Percentiles rank a stretch among this genome's conserved stretches.
Evolutionary conservation across 768 basidiomycete species (phyloP).

Genomic region (Leccinum obscurum): DNA sequence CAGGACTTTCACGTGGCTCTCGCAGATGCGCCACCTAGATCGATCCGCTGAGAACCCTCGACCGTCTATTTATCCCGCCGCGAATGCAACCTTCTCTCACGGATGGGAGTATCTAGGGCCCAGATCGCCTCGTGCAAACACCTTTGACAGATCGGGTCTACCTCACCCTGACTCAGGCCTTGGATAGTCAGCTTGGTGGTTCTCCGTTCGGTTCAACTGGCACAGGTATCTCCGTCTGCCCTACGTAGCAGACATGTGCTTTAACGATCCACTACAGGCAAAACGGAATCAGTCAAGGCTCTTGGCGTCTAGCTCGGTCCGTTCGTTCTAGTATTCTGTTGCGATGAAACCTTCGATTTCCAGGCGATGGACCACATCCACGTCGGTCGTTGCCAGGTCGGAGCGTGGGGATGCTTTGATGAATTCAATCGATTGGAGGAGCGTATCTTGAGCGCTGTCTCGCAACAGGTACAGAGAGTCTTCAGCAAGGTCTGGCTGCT

Average conservation of each 20-base stretch:
- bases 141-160: conserved; percentile 97
- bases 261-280: conserved; percentile 51
- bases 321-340: conserved; percentile 99
- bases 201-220: conserved; percentile 98
- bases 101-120: conserved; percentile 98
- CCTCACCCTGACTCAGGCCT: conserved; percentile 92
- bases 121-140: conserved; percentile 96
- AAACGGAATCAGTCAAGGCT: conserved; percentile 99
- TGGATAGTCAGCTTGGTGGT: conserved; percentile 93
- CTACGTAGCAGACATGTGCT: not conserved
- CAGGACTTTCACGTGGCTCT: conserved; percentile 88
- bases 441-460: conserved; percentile 95
- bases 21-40: conserved; percentile 97
- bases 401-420: conserved; percentile 98
- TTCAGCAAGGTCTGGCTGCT: conserved; percentile 91
- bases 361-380: conserved; percentile 99
- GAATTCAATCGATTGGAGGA: conserved; percentile 99
- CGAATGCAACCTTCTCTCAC: conserved; percentile 92
- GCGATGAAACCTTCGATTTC: conserved; percentile 99
- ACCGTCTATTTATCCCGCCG: conserved; percentile 79
- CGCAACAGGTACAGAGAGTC: conserved; percentile 95
- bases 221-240: conserved; percentile 58
- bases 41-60: conserved; percentile 65
- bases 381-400: conserved; percentile 97
- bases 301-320: conserved; percentile 96